phyloP scores from a whole-genome alignment of 768 basidiomycete genomes.

The Udeniomyces megalosporus region DNA sequence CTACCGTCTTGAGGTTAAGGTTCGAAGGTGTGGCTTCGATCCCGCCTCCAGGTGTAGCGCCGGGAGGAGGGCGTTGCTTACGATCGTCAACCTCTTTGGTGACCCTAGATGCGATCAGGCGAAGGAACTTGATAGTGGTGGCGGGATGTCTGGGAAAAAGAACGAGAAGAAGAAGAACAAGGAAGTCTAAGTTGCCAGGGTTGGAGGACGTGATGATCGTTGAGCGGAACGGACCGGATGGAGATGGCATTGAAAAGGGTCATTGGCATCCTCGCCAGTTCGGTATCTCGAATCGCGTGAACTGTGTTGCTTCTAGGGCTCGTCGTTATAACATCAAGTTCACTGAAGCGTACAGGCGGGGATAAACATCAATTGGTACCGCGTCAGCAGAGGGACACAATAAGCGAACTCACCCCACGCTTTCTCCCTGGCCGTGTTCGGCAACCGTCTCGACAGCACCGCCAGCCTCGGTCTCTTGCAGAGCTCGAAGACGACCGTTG shows the following conservation, averaged over 20 bases:
- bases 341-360: conserved; percentile 25
- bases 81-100: conserved; percentile 49
- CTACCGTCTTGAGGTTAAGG: conserved; percentile 81
- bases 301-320: conserved; percentile 72
- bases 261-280: conserved; percentile 89
- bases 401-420: conserved; percentile 44
- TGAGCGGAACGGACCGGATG: conserved; percentile 11
- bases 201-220: neutral
- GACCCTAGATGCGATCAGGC: conserved; percentile 84
- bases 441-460: conserved; percentile 67
- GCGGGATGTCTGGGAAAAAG: conserved; percentile 25
- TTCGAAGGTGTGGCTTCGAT: conserved; percentile 33
- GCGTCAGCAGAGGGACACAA: neutral
- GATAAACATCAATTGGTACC: neutral
- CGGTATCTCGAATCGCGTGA: conserved; percentile 95
- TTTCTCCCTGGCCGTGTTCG: conserved; percentile 94
- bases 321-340: conserved; percentile 91
- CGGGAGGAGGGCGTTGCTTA: neutral
- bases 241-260: conserved; percentile 91
- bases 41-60: neutral
- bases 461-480: conserved; percentile 52
- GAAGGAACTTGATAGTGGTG: conserved; percentile 32
- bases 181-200: neutral
- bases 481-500: conserved; percentile 84
- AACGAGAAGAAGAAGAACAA: neutral